These are phyloP conservation scores for Zalaria obscura DNA, from an alignment of 2,329 filamentous ascomycete genomes.

Conservation along the genomic window DNA sequence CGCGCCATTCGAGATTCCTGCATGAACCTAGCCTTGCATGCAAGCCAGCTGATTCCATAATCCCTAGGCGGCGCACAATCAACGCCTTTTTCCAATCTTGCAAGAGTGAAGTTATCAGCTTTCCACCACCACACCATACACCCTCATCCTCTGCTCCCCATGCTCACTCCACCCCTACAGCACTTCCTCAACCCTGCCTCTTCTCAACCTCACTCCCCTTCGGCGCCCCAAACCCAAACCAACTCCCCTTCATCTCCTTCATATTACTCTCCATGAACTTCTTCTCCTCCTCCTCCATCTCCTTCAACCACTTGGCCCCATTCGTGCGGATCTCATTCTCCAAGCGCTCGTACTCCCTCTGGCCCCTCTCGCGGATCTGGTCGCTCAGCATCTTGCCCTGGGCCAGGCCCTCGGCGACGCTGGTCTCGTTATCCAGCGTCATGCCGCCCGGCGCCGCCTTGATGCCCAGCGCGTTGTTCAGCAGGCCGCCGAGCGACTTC, in stretches of 20 bases:
- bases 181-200: not conserved
- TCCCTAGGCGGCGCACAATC: too few relatives aligned
- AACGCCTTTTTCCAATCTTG: too few relatives aligned
- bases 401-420: constrained; percentile 60
- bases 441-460: constrained; percentile 53
- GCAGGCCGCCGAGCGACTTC: constrained; percentile 44
- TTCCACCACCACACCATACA: too few relatives aligned
- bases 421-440: constrained; percentile 36
- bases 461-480: constrained; percentile 54
- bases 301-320: constrained; percentile 89
- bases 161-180: too few relatives aligned
- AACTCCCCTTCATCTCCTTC: constrained; percentile 77
- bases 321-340: constrained; percentile 88
- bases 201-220: not conserved
- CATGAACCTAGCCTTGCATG: too few relatives aligned
- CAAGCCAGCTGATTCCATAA: too few relatives aligned
- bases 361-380: constrained; percentile 79
- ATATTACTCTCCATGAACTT: constrained; percentile 81
- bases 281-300: constrained; percentile 79
- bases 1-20: too few relatives aligned
- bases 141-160: too few relatives aligned
- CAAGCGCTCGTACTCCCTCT: constrained; percentile 75
- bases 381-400: constrained; percentile 97
- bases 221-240: constrained; percentile 35
- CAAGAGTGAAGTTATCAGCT: too few relatives aligned